Evolutionary conservation across 73 alveolate species (phyloP).

Genomic region (Tetrahymena elliotti): DNA sequence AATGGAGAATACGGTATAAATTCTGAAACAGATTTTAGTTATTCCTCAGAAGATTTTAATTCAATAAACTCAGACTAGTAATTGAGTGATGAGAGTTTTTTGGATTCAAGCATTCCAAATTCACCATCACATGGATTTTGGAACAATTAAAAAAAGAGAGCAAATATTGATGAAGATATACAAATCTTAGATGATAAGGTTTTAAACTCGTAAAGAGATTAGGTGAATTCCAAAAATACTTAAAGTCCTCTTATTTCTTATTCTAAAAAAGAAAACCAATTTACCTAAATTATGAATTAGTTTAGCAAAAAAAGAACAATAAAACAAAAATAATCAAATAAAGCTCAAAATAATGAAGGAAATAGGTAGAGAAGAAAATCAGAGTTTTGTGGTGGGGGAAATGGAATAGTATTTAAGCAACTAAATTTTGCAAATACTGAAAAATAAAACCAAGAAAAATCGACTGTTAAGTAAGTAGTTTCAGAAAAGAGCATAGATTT

Average conservation of each 20-base stretch:
- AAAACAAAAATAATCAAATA: too few relatives aligned
- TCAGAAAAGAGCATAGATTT: not conserved
- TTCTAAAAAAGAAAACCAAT: not conserved
- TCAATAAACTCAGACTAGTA: not conserved
- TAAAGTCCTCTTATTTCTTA: not conserved
- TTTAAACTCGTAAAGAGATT: not conserved
- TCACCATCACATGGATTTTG: not conserved
- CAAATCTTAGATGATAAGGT: not conserved
- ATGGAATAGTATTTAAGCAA: not conserved
- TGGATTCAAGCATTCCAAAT: not conserved
- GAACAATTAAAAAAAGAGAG: not conserved
- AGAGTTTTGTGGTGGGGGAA: not conserved
- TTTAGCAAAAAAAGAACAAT: not conserved
- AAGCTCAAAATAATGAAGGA: not conserved
- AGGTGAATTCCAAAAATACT: not conserved
- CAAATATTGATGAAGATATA: not conserved
- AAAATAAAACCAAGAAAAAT: not conserved
- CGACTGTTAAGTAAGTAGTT: not conserved
- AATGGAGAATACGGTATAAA: not conserved
- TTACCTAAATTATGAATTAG: not conserved
- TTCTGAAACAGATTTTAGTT: not conserved
- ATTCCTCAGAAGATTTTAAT: not conserved
- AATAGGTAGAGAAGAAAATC: not conserved
- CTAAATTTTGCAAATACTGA: not conserved
- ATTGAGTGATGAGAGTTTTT: not conserved